Percentiles rank a stretch among this genome's conserved stretches.
These are phyloP conservation scores for Geotrichum bryndzae DNA, from an alignment of 1,139 yeast genomes.

Conservation along the genomic window DNA sequence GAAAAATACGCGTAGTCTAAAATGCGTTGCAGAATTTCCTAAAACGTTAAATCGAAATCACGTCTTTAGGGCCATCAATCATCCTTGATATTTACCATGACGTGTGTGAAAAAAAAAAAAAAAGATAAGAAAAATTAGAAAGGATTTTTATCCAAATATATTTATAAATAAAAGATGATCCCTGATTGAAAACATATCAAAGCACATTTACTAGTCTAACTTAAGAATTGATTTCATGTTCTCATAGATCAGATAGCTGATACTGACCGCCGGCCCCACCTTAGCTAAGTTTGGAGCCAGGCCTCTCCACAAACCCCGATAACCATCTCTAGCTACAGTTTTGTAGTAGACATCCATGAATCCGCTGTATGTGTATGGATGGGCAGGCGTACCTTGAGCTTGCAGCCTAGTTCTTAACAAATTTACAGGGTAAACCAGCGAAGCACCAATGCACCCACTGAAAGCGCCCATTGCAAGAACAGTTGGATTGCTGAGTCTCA, in stretches of 20 bases:
- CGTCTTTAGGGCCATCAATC: neutral
- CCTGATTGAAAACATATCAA: too few species aligned
- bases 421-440: conserved; percentile 89
- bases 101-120: too few species aligned
- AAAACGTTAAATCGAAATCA: neutral
- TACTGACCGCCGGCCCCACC: conserved; percentile 96
- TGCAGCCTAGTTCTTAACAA: conserved; percentile 86
- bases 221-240: conserved; percentile 67
- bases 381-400: conserved; percentile 96
- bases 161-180: too few species aligned
- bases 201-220: conserved; percentile 29
- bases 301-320: conserved; percentile 85
- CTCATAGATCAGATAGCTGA: conserved; percentile 90
- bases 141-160: too few species aligned
- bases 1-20: neutral
- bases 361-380: conserved; percentile 81
- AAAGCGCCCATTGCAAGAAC: conserved; percentile 89
- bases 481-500: conserved; percentile 67
- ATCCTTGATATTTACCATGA: too few species aligned
- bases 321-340: conserved; percentile 80
- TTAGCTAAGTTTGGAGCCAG: conserved; percentile 89
- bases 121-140: too few species aligned
- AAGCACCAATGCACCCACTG: conserved; percentile 93
- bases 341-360: conserved; percentile 71
- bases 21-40: neutral